Evolutionary conservation across 805 yeast species (phyloP).

Genomic region (Saccharomyces paradoxus): DNA sequence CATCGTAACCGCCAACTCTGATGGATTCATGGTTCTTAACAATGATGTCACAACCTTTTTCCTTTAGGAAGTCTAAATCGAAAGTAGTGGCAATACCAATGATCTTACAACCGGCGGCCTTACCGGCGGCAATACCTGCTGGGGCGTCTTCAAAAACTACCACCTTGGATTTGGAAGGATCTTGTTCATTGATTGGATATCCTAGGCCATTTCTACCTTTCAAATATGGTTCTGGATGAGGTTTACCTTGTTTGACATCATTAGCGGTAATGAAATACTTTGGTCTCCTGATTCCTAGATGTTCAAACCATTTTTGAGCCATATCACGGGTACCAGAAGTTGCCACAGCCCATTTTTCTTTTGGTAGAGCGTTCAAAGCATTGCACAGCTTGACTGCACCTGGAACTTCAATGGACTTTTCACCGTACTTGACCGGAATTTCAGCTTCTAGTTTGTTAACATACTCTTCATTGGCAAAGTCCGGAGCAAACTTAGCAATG

Average conservation of each 20-base stretch:
- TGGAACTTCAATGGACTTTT: slow-evolving; percentile 63
- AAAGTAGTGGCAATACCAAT: slow-evolving; percentile 80
- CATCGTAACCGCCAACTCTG: slow-evolving; percentile 46
- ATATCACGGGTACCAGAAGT: slow-evolving; percentile 73
- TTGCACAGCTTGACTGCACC: slow-evolving; percentile 64
- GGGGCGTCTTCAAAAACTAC: slow-evolving; percentile 87
- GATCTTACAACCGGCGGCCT: slow-evolving; percentile 72
- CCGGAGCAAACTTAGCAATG: slow-evolving; percentile 65
- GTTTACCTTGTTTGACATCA: slow-evolving; percentile 72
- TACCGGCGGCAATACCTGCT: slow-evolving; percentile 78
- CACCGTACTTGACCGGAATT: slow-evolving; percentile 65
- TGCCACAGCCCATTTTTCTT: slow-evolving; percentile 75
- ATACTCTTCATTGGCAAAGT: slow-evolving; percentile 56
- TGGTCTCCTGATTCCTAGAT: slow-evolving; percentile 55
- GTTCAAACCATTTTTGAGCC: slow-evolving; percentile 73
- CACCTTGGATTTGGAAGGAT: slow-evolving; percentile 34
- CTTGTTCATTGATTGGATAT: slow-evolving; percentile 30
- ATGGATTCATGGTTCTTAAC: slow-evolving; percentile 63
- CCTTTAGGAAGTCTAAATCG: slow-evolving; percentile 56
- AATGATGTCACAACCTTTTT: slow-evolving; percentile 74
- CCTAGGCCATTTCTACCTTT: slow-evolving; percentile 40
- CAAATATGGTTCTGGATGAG: slow-evolving; percentile 76
- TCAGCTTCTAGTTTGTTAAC: slow-evolving; percentile 59
- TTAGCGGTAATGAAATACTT: slow-evolving; percentile 76
- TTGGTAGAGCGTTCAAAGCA: slow-evolving; percentile 43